Evolutionary conservation across 2,329 filamentous ascomycete species (phyloP), one percentile per base, ranked within the genome.

Genomic region (Talaromyces sp.): DNA sequence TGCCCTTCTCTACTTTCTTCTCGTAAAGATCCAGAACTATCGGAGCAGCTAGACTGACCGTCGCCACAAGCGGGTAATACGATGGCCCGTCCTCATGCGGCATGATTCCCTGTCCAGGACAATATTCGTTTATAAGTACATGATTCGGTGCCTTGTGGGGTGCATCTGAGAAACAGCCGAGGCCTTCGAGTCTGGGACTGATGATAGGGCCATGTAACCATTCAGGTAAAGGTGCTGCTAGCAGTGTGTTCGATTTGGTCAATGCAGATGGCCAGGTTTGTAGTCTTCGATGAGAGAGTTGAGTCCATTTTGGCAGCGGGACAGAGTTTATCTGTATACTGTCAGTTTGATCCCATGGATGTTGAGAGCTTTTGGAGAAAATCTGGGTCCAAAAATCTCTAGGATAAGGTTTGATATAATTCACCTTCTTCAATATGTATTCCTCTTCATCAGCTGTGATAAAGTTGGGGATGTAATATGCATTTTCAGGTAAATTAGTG

Each of bases 101-200:
- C 89, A 97, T 96, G 64, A 97, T 97, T n/a, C 93, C 93, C 62
- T 96, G 84, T 1, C 89, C 90, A 0, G 89, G 85, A 1, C 81
- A 80, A 72, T 97, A 99, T 72, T 97, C 92, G 69, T 99, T 99
- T 65, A 97, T 85, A 37, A 97, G 80, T 46, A 96, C 90, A 74
- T 97, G 94, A 66, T 97, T 99, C 2, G 93, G 90, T 3, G 78
- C 80, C 17, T 77, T 66, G 68, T 97, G 92, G 5, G 89, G 89
- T 53, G 91, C 89, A 19, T 78, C 70, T 2, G 70, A 61, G 67
- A 87, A 88, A 11, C 86, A 74, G 3, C 73, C 74, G 0, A 81
- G 66, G 1, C 66, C 62, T 21, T 75, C 62, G 45, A 81, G 75
- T 36, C 83, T 87, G 3, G 83, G 73, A 43, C 60, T 59, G 53